Conservation (phyloP, 2,329 filamentous ascomycete species). For the Thelonectria blattea region DNA sequence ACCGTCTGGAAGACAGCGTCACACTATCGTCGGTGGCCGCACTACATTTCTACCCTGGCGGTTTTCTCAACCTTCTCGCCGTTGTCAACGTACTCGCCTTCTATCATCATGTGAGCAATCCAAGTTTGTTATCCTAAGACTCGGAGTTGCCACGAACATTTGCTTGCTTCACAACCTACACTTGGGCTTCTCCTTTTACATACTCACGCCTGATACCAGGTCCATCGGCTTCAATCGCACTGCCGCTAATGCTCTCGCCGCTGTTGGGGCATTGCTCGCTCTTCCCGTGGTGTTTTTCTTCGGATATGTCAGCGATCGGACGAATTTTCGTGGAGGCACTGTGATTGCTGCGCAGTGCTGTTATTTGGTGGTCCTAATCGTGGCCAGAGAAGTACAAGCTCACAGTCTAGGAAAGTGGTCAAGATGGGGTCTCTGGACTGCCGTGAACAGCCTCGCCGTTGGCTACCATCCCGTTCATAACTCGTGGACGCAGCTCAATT, state of each 20-base stretch:
- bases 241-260: slow-evolving; percentile 54
- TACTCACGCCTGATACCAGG: slow-evolving; percentile 25
- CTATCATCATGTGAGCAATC: slow-evolving; percentile 29
- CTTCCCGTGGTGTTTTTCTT: slow-evolving; percentile 55
- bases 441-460: slow-evolving; percentile 56
- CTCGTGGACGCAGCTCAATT: slow-evolving; percentile 60
- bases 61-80: slow-evolving; percentile 26
- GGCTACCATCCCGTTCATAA: slow-evolving; percentile 61
- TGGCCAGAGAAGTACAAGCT: slow-evolving; percentile 37
- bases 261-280: slow-evolving; percentile 48
- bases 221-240: slow-evolving; percentile 52
- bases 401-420: slow-evolving; percentile 53
- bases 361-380: slow-evolving; percentile 11
- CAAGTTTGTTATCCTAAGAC: too few species aligned
- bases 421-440: slow-evolving; percentile 57
- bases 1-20: slow-evolving; percentile 14
- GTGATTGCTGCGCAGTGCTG: slow-evolving; percentile 15
- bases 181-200: background rate
- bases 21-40: slow-evolving; percentile 24
- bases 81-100: slow-evolving; percentile 22
- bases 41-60: slow-evolving; percentile 21
- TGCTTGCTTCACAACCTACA: too few species aligned
- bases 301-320: slow-evolving; percentile 53
- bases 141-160: too few species aligned
- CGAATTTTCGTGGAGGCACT: slow-evolving; percentile 37